Evolutionary conservation across 805 yeast species (phyloP), one percentile per base, ranked within the genome.

Genomic region (Lipomyces spencermartinsiae): DNA sequence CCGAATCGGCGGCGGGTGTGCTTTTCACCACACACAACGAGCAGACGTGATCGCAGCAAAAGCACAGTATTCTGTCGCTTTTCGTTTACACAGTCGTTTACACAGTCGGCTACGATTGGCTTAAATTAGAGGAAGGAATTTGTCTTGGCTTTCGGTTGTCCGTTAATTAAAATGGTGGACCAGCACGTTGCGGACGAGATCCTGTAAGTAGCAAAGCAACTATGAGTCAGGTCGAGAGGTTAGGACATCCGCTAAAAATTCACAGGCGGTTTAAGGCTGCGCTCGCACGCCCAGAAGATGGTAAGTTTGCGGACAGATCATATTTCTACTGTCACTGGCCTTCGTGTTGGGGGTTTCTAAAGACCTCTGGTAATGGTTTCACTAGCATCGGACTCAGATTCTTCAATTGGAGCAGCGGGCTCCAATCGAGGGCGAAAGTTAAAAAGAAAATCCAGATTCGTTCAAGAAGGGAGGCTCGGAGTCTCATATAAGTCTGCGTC

Each of bases 391-490:
- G 78, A 76, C 51, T 75, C 74, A 8, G 78, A 76, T 51, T 74
- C 77, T 16, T 71, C 73, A 10, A 70, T 73, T 55, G 74, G 72
- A 8, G 73, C 66, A 10, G 78, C 80, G 22, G 75, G 79, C 1
- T 79, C 86, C 0, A 87, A 87, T 73, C 79, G 90, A 63, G 90
- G 90, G 9, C 84, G 84, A 68, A 87, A 87, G 74, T 79, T 88
- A 43, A 82, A 85, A 61, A 82, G 83, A 58, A 84, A 84, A 0
- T 81, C 88, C 8, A 80, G 82, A 9, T 73, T 75, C 16, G 84
- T 87, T 0, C 83, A 85, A 59, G 80, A 84, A 66, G 82, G 80
- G 35, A 78, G 79, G 56, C 76, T 87, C 51, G 73, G 74, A 6
- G 63, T 68, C 2, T 73, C 79, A 39, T 39, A 39, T 16, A 57